A percentile compares a stretch with the other conserved stretches of the same genome.
Evolutionary conservation across 805 yeast species (phyloP).

Genomic region (Ogataea pini): DNA sequence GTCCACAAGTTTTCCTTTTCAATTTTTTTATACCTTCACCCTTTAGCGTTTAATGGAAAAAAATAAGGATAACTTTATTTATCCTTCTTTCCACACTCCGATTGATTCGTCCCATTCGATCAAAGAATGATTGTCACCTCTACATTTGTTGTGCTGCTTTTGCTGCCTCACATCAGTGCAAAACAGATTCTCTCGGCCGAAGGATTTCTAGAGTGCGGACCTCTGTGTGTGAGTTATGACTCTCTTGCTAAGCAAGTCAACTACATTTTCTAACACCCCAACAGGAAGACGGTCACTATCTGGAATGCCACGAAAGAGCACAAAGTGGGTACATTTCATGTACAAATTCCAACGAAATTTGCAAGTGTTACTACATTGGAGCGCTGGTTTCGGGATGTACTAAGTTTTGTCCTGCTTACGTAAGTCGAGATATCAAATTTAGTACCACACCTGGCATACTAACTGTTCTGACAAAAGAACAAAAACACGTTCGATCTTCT

Average conservation of each 20-base stretch:
- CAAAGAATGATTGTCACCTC: background rate
- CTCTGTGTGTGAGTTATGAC: constrained; percentile 25
- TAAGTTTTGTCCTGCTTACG: constrained; percentile 28
- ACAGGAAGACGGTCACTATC: constrained; percentile 27
- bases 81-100: background rate
- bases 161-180: constrained; percentile 7
- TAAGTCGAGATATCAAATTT: constrained; percentile 7
- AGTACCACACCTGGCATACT: background rate
- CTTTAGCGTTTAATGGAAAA: background rate
- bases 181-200: constrained; percentile 17
- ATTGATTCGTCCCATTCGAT: background rate
- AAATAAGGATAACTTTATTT: background rate
- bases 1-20: background rate
- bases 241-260: background rate
- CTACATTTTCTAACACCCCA: constrained; percentile 1
- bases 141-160: background rate
- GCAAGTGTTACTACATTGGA: constrained; percentile 33
- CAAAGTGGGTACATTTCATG: constrained; percentile 22
- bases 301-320: constrained; percentile 28
- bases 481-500: constrained; percentile 25
- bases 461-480: constrained; percentile 14
- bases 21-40: background rate
- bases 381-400: constrained; percentile 25
- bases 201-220: constrained; percentile 25
- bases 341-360: constrained; percentile 22